Conservation (phyloP, 2,329 filamentous ascomycete species). For the Trichoderma guizhouense region DNA sequence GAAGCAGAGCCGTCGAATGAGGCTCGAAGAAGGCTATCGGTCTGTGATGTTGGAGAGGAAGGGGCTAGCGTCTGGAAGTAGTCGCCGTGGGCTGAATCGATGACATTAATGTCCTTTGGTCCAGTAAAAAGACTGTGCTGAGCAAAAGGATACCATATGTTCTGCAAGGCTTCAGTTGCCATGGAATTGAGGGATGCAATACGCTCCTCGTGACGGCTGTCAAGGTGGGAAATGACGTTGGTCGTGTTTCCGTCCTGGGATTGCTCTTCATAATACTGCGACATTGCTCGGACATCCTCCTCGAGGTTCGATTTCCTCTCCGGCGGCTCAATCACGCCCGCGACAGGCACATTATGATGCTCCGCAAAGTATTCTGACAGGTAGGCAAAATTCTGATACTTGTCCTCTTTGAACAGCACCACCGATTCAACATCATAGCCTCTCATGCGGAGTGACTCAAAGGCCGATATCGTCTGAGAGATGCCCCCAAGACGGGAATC, state of each 20-base stretch:
- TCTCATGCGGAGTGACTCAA: constrained; percentile 71
- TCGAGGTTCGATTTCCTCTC: constrained; percentile 34
- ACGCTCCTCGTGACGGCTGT: constrained; percentile 52
- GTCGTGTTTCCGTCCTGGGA: constrained; percentile 39
- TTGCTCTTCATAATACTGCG: constrained; percentile 57
- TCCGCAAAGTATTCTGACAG: constrained; percentile 64
- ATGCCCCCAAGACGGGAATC: constrained; percentile 77
- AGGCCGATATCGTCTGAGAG: constrained; percentile 74
- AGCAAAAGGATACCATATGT: constrained; percentile 85
- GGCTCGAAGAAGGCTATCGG: constrained; percentile 36
- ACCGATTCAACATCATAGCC: constrained; percentile 74
- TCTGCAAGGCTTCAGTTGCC: constrained; percentile 55
- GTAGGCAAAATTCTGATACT: constrained; percentile 67
- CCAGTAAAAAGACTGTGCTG: constrained; percentile 64
- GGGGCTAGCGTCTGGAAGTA: constrained; percentile 61
- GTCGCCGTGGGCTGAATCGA: constrained; percentile 78
- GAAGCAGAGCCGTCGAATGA: constrained; percentile 82
- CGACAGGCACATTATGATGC: constrained; percentile 54
- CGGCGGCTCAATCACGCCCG: constrained; percentile 60
- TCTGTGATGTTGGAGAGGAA: background rate
- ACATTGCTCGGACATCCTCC: constrained; percentile 57
- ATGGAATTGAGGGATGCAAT: constrained; percentile 60
- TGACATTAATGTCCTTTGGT: constrained; percentile 63
- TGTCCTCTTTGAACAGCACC: constrained; percentile 62
- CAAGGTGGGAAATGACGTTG: constrained; percentile 49